Evolutionary conservation across 257 asterid species (phyloP), one percentile per base, ranked within the genome.

Genomic region (Verbascum thapsus): DNA sequence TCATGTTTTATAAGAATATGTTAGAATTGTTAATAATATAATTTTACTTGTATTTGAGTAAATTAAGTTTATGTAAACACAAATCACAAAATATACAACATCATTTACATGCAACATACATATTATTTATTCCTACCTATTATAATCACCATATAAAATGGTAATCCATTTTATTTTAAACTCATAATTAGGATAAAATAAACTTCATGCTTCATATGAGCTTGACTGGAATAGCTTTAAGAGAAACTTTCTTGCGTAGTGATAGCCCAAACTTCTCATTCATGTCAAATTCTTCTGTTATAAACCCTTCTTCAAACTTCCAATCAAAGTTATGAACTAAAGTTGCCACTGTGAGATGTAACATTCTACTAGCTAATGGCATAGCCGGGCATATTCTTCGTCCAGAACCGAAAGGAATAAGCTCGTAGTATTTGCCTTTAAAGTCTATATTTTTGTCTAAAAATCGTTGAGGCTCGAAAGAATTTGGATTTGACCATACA

Each of bases 361-460:
- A 3, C 81, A 79, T 68, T 12, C 69, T 61, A 22, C 68, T 62
- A 3, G 74, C 84, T 54, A 75, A 37, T 0, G 76, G 63, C 43
- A 72, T 1, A 10, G 76, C 81, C 0, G 74, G 76, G 69, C 84
- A 79, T n/a, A 72, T 61, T 57, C 84, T 68, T 43, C 84, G 50
- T 1, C 84, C 81, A 0, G 81, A 62, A 1, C 78, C 78, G 6
- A 68, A 78, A 0, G 81, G 78, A 6, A 64, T 39, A 8, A 71
- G 56, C 74, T 3, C 37, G 37, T 74, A 78, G 48, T 78, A 64
- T 35, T 75, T 81, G 8, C 84, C 84, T 45, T 72, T 76, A 19
- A 39, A 42, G 54, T 76, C 77, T 0, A 72, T 63, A 0, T 53
- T 67, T 5, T 35, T 32, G 8, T 39, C 66, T 2, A 79, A 22